Evolutionary conservation across 805 yeast genomes (phyloP).

Genomic region (Candida tallmaniae): DNA sequence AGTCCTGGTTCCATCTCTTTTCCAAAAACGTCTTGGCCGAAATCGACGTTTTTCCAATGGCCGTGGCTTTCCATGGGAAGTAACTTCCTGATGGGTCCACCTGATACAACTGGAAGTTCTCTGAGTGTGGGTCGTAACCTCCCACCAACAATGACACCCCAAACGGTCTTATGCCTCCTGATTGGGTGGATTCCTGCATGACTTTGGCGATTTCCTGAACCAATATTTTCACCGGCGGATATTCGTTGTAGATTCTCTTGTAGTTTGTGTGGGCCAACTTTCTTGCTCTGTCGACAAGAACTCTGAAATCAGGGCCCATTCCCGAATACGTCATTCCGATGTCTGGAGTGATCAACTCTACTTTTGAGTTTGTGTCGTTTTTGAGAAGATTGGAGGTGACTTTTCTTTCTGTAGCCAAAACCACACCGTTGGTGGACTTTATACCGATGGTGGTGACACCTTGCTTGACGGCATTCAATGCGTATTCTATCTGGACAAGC

Average conservation of each 20-base stretch:
- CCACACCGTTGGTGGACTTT: slow-evolving; percentile 90
- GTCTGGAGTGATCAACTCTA: slow-evolving; percentile 84
- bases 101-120: slow-evolving; percentile 77
- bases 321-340: slow-evolving; percentile 97
- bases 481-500: slow-evolving; percentile 96
- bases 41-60: slow-evolving; percentile 92
- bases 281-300: slow-evolving; percentile 88
- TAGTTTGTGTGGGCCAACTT: slow-evolving; percentile 90
- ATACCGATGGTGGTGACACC: slow-evolving; percentile 97
- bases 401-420: slow-evolving; percentile 94
- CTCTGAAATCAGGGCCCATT: slow-evolving; percentile 98
- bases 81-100: slow-evolving; percentile 98
- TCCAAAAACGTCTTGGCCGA: slow-evolving; percentile 98
- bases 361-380: slow-evolving; percentile 69
- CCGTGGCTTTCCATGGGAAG: slow-evolving; percentile 99
- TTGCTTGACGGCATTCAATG: slow-evolving; percentile 93
- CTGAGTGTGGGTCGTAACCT: slow-evolving; percentile 79
- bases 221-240: slow-evolving; percentile 92
- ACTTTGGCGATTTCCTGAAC: slow-evolving; percentile 93
- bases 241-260: slow-evolving; percentile 90
- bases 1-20: slow-evolving; percentile 96
- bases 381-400: slow-evolving; percentile 74
- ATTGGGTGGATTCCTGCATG: slow-evolving; percentile 98
- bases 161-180: slow-evolving; percentile 98
- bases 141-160: slow-evolving; percentile 95